A percentile compares a stretch with the other conserved stretches of the same genome.
Conservation (phyloP, 176 grass and related monocot species). For the Ensete glaucum region DNA sequence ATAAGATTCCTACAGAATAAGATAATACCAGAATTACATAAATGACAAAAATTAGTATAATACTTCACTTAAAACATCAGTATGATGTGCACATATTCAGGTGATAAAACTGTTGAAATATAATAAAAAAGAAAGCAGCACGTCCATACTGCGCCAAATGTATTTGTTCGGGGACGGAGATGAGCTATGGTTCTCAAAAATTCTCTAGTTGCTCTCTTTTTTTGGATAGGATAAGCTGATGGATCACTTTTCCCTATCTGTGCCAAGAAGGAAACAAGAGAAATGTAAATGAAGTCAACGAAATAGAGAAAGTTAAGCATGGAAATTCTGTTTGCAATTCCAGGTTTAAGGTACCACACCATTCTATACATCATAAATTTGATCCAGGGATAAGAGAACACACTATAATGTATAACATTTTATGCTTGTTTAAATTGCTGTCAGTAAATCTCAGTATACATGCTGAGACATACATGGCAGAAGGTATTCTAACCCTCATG, state of each 20-base stretch:
- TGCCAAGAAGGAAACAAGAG: constrained; percentile 25
- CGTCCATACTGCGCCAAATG: constrained; percentile 79
- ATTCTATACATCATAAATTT: background rate
- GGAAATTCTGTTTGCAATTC: background rate
- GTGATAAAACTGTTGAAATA: constrained; percentile 4
- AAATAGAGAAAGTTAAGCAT: background rate
- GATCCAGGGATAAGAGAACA: background rate
- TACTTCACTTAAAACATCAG: background rate
- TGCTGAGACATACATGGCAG: too few relatives aligned
- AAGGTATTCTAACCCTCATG: too few relatives aligned
- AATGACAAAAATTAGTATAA: background rate
- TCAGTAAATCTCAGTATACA: too few relatives aligned
- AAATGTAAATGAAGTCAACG: background rate
- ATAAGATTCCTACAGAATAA: background rate
- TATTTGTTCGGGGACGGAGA: constrained; percentile 96
- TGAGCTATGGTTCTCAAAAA: constrained; percentile 89
- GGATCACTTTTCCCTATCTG: constrained; percentile 97
- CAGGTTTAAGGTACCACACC: background rate
- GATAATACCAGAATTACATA: background rate
- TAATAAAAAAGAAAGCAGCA: constrained; percentile 8
- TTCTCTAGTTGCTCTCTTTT: constrained; percentile 84
- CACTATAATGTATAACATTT: background rate
- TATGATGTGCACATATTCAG: background rate
- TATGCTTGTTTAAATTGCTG: background rate
- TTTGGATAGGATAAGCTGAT: constrained; percentile 83